A percentile compares a stretch with the other conserved stretches of the same genome.
Evolutionary conservation across 495 filamentous ascomycete species (phyloP).

Genomic region (Aspergillus coremiiformis): DNA sequence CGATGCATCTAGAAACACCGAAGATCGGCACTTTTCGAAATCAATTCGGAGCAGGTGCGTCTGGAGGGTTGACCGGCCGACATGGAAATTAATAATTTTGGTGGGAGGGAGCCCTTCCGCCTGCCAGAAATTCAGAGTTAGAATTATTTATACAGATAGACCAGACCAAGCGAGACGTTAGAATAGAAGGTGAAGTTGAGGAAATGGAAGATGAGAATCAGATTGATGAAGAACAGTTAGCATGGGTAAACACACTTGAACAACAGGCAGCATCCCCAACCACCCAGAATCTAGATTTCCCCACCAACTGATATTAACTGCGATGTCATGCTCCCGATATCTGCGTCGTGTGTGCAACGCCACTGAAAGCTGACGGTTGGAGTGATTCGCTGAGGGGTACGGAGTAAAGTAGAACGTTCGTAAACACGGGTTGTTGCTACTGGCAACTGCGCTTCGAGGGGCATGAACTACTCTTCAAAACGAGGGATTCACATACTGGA

Average conservation of each 20-base stretch:
- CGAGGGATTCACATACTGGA: too few species aligned
- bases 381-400: slow-evolving; percentile 5
- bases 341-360: background rate
- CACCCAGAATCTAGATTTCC: slow-evolving; percentile 10
- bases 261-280: slow-evolving; percentile 12
- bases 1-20: slow-evolving; percentile 15
- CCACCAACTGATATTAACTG: background rate
- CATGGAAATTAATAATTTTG: slow-evolving; percentile 5
- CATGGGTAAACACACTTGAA: background rate
- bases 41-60: slow-evolving; percentile 9
- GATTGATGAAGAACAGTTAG: background rate
- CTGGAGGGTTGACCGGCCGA: slow-evolving; percentile 6
- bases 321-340: background rate
- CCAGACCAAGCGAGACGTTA: background rate
- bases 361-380: too few species aligned
- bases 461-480: background rate
- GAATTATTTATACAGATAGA: background rate
- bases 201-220: background rate
- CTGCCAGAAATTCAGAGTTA: background rate
- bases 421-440: slow-evolving; percentile 20
- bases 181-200: background rate
- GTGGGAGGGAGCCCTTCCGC: background rate
- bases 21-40: slow-evolving; percentile 10
- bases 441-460: slow-evolving; percentile 16
- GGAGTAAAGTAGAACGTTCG: background rate